Percentiles rank a stretch among this genome's conserved stretches.
phyloP scores from a whole-genome alignment of 2,329 filamentous ascomycete species.

The Aspergillus alliaceus region DNA sequence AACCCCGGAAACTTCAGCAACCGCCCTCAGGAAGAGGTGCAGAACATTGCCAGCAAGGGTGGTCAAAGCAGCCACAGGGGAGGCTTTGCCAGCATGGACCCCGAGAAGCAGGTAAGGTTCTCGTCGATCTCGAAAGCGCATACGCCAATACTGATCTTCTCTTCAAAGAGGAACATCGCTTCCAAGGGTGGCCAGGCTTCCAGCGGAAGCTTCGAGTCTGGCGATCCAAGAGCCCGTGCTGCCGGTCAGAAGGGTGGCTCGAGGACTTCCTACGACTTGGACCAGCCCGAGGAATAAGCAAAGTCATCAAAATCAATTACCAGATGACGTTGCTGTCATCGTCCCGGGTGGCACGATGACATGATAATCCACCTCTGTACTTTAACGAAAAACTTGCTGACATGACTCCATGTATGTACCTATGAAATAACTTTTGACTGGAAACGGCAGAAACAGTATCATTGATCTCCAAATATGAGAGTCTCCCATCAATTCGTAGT shows the following conservation, averaged over 20 bases:
- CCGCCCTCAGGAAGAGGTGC: constrained; percentile 48
- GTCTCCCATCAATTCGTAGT: no score
- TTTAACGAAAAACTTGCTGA: neutral
- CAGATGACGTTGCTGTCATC: no score
- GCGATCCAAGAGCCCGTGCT: constrained; percentile 53
- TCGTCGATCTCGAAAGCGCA: neutral
- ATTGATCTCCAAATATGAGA: no score
- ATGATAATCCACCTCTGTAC: neutral
- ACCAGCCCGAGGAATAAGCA: constrained; percentile 8
- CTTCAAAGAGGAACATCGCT: constrained; percentile 54
- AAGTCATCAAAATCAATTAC: no score
- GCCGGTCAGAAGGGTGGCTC: constrained; percentile 55
- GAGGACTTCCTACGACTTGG: constrained; percentile 2
- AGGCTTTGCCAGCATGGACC: constrained; percentile 31
- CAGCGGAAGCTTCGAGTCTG: constrained; percentile 54
- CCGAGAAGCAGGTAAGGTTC: constrained; percentile 29
- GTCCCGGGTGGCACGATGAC: neutral
- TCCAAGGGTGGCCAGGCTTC: constrained; percentile 56
- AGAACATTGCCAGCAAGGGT: constrained; percentile 40
- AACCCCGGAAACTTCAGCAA: constrained; percentile 45
- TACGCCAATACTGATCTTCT: neutral
- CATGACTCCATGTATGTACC: no score
- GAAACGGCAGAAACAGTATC: no score
- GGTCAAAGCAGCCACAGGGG: constrained; percentile 31
- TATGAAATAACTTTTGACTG: neutral